phyloP scores from a whole-genome alignment of 2,329 filamentous ascomycete species.

The Mycocentrospora acerina region DNA sequence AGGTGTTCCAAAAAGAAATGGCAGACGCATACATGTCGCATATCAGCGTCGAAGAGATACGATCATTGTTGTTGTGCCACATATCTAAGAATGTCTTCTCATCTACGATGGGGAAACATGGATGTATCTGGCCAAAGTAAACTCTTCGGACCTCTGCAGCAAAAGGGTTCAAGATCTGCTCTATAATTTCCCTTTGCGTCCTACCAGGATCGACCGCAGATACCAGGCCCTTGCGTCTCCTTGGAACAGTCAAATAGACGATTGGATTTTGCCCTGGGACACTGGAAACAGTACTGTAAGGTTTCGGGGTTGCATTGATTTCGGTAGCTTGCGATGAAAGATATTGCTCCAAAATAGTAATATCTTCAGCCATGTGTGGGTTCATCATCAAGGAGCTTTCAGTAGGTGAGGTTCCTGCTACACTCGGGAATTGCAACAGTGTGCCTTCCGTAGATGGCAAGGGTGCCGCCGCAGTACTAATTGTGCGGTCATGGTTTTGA shows the following conservation, averaged over 20 bases:
- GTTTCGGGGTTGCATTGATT: constrained; percentile 1
- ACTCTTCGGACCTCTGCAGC: constrained; percentile 9
- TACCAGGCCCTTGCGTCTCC: constrained; percentile 12
- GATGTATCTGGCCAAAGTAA: constrained; percentile 18
- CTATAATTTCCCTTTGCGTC: constrained; percentile 18
- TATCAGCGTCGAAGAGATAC: constrained; percentile 17
- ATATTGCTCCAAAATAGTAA: constrained; percentile 20
- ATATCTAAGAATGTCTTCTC: constrained; percentile 13
- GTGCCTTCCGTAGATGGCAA: not conserved
- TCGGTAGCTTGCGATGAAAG: constrained; percentile 8
- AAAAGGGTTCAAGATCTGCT: constrained; percentile 13
- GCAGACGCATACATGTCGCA: constrained; percentile 22
- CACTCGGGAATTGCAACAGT: constrained; percentile 4
- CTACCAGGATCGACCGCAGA: constrained; percentile 14
- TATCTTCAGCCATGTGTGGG: constrained; percentile 23
- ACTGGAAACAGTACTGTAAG: constrained; percentile 16
- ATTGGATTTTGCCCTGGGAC: constrained; percentile 13
- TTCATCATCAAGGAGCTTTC: constrained; percentile 24
- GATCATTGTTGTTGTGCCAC: constrained; percentile 13
- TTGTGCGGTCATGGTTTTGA: not conserved
- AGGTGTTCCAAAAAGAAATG: constrained; percentile 13
- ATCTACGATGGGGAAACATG: constrained; percentile 22
- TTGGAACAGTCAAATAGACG: constrained; percentile 20
- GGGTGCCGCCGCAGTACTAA: too few relatives aligned
- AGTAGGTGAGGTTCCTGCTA: constrained; percentile 11